Base-by-base conservation (phyloP, 768 basidiomycete genomes). In the Hygrocybe coccinea region DNA sequence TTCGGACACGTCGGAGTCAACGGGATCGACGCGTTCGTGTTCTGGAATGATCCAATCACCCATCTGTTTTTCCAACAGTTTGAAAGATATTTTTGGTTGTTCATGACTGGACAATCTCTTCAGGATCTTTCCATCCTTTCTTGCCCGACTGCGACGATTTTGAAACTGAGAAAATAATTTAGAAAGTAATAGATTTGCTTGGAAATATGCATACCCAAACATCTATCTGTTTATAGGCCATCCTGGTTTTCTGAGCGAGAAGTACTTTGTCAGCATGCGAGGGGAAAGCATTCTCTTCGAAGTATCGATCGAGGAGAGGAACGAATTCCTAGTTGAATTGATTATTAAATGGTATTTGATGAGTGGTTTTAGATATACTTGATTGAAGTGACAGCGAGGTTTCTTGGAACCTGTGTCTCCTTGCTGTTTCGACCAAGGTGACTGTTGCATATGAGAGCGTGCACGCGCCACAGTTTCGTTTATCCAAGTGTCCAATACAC, bases 181-280 rank as follows among this genome's bases (percentile, higher is more conserved):
- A n/a, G n/a, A n/a, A n/a, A n/a, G n/a, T n/a, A n/a, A n/a, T n/a
- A n/a, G n/a, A n/a, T n/a, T n/a, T n/a, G n/a, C n/a, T n/a, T n/a
- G n/a, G n/a, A n/a, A n/a, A n/a, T n/a, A n/a, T n/a, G 29, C 29
- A 8, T 57, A 81, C 80, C 82, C 82, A 83, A 50, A 81, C 77
- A 61, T 79, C 77, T 5, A 83, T 80, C 56, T 83, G 81, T 1
- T 75, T 58, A 0, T 62, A 62, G 0, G 73, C 63, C 79, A 82
- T 81, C 33, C 62, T 60, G 0, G 77, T 72, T 47, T 77, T 76
- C 17, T 65, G 54, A 0, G 82, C 82, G 0, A 83, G 64, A 0
- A 67, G 50, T 0, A 37, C 48, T 0, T 74, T 74, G 50, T 83
- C 80, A 0, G 66, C 64, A 0, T 65, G 64, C 0, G 75, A 74